phyloP scores from a whole-genome alignment of 305 asterid genomes.

The Fraxinus latifolia region DNA sequence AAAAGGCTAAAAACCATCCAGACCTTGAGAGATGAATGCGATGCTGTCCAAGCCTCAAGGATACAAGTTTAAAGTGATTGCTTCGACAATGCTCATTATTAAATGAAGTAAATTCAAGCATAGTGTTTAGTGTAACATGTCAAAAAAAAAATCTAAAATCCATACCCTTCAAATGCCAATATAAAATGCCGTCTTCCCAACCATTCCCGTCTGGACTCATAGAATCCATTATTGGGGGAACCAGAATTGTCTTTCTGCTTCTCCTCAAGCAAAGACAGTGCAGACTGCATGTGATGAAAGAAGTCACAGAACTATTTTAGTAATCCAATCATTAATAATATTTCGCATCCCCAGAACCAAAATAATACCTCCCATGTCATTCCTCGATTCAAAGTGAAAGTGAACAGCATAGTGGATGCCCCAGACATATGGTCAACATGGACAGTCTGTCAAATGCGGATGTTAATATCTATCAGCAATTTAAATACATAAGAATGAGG shows the following conservation, averaged over 20 bases:
- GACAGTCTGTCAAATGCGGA: conserved; percentile 69
- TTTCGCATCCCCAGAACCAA: neutral
- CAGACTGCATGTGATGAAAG: conserved; percentile 51
- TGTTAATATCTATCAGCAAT: conserved; percentile 26
- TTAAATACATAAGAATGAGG: neutral
- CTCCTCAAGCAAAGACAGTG: conserved; percentile 73
- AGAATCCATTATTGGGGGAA: conserved; percentile 66
- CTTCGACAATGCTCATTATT: neutral
- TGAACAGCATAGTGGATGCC: conserved; percentile 81
- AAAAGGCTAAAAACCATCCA: neutral
- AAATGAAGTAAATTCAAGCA: neutral
- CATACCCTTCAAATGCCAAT: conserved; percentile 82
- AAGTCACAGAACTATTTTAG: conserved; percentile 1
- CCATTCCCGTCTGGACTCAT: conserved; percentile 96
- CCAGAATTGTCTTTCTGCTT: conserved; percentile 63
- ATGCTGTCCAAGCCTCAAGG: neutral
- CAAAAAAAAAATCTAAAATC: conserved; percentile 4
- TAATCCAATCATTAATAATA: neutral
- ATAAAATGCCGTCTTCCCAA: conserved; percentile 82
- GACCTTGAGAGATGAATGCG: neutral
- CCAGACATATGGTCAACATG: conserved; percentile 87
- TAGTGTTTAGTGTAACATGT: conserved; percentile 2
- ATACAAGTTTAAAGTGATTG: neutral
- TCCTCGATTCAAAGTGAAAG: conserved; percentile 92
- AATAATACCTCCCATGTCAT: conserved; percentile 83